Base-by-base conservation (phyloP, 805 yeast genomes). In the Kodamaea nitidulidarum region DNA sequence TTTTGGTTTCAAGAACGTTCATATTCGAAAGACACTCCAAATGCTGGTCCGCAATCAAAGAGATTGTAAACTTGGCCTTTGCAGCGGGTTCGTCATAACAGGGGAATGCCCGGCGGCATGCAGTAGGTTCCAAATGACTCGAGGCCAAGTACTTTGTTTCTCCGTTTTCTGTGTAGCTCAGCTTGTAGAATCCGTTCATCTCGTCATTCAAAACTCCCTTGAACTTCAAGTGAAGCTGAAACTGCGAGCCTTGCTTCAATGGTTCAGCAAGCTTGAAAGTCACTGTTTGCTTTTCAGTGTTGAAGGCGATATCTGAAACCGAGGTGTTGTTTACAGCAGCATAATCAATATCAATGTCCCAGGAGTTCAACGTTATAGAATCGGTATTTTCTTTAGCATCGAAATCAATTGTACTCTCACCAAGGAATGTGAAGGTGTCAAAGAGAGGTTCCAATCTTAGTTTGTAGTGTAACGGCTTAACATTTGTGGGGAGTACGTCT, bases 71-170 rank as follows among this genome's bases (percentile, higher is more conserved):
- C 37, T 78, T 70, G 17, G 93, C 87, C 65, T 85, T 85, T 43
- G 82, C 71, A 40, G 84, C 78, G 15, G 95, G 95, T 58, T 84
- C 93, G 61, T 85, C 95, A 53, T 81, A 83, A 56, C 84, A 84
- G 22, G 95, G 95, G 72, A 85, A 85, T 7, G 93, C 93, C 52
- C 88, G 75, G 52, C 95, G 78, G 50, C 91, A 86, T 56, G 84
- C 93, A 14, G 91, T 82, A 16, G 95, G 81, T 64, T 85, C 95
- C 77, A 85, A 80, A 63, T 85, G 95, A 32, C 95, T 83, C 31
- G 90, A 80, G 32, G 88, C 86, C 73, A 84, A 71, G 58, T 81
- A 81, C 54, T 80, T 81, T 29, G 78, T 79, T 42, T 71, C 70
- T 15, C 87, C 84, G 46, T 81, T 71, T 43, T 72, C 70, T 46